phyloP scores from a whole-genome alignment of 2,329 filamentous ascomycete species.

The Exophiala aquamarina region DNA sequence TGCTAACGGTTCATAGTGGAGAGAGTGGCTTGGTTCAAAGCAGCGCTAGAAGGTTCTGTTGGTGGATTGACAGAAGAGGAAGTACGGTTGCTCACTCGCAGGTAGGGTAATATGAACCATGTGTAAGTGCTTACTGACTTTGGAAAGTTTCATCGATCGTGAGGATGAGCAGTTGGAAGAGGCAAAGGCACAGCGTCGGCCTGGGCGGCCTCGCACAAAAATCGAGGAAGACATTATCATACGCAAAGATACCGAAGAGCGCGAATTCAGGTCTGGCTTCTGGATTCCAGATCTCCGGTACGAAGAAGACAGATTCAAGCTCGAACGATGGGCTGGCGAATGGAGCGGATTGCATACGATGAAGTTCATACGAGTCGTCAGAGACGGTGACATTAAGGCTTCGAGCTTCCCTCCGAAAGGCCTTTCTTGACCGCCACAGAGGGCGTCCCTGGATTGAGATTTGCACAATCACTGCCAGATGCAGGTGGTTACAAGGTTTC shows the following conservation, averaged over 20 bases:
- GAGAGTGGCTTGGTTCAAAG: slow-evolving; percentile 70
- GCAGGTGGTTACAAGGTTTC: too few species aligned
- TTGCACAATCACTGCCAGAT: too few species aligned
- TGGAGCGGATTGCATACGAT: slow-evolving; percentile 79
- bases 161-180: slow-evolving; percentile 39
- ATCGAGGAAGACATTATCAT: slow-evolving; percentile 76
- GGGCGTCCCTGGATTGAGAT: too few species aligned
- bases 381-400: slow-evolving; percentile 62
- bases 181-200: slow-evolving; percentile 67
- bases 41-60: slow-evolving; percentile 48
- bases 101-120: slow-evolving; percentile 43
- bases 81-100: slow-evolving; percentile 54
- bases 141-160: slow-evolving; percentile 38
- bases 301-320: slow-evolving; percentile 61
- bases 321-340: slow-evolving; percentile 76
- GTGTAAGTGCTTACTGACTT: slow-evolving; percentile 11
- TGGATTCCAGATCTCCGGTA: slow-evolving; percentile 74
- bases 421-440: slow-evolving; percentile 42
- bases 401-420: slow-evolving; percentile 77
- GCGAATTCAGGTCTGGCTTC: slow-evolving; percentile 81
- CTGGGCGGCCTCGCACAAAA: slow-evolving; percentile 75
- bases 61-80: slow-evolving; percentile 38
- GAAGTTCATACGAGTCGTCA: slow-evolving; percentile 73
- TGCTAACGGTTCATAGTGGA: slow-evolving; percentile 52
- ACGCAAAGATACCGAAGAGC: slow-evolving; percentile 68